Evolutionary conservation across 1,284 basidiomycete species (phyloP).

Genomic region (Pseudozyma sp.): DNA sequence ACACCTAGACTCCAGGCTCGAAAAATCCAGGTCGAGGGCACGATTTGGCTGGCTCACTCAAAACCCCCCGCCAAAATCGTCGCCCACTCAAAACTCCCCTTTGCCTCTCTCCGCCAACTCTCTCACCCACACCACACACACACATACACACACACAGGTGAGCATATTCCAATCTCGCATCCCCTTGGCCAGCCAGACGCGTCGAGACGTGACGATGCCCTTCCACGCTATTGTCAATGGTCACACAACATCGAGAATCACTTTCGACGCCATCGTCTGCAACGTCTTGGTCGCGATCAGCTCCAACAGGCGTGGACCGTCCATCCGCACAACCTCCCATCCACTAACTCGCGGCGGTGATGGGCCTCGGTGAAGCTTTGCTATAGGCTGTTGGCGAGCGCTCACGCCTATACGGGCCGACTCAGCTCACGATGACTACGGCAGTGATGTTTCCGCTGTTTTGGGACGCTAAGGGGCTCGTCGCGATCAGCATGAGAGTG

Average conservation of each 20-base stretch:
- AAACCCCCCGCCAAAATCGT: slow-evolving; percentile 37
- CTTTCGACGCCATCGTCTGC: slow-evolving; percentile 27
- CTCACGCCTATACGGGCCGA: background rate
- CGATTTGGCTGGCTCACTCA: slow-evolving; percentile 36
- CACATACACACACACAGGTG: slow-evolving; percentile 32
- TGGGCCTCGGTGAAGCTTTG: background rate
- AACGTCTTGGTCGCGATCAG: slow-evolving; percentile 39
- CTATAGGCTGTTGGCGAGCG: background rate
- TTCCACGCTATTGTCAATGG: slow-evolving; percentile 17
- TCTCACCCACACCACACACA: slow-evolving; percentile 38
- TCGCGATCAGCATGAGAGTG: slow-evolving; percentile 17
- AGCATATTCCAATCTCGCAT: slow-evolving; percentile 40
- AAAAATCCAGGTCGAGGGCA: background rate
- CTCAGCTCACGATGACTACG: background rate
- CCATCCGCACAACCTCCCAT: slow-evolving; percentile 6
- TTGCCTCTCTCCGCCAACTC: slow-evolving; percentile 36
- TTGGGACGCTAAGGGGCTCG: slow-evolving; percentile 4
- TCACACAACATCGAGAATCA: slow-evolving; percentile 16
- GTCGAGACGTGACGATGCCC: slow-evolving; percentile 40
- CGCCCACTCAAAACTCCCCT: slow-evolving; percentile 38
- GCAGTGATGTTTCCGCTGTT: background rate
- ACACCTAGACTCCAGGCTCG: background rate
- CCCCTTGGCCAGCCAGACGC: slow-evolving; percentile 26
- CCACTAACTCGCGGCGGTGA: slow-evolving; percentile 6
- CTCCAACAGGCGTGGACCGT: slow-evolving; percentile 13